Evolutionary conservation across 2,329 filamentous ascomycete species (phyloP), one percentile per base, ranked within the genome.

Genomic region (Botrytis sinoallii): DNA sequence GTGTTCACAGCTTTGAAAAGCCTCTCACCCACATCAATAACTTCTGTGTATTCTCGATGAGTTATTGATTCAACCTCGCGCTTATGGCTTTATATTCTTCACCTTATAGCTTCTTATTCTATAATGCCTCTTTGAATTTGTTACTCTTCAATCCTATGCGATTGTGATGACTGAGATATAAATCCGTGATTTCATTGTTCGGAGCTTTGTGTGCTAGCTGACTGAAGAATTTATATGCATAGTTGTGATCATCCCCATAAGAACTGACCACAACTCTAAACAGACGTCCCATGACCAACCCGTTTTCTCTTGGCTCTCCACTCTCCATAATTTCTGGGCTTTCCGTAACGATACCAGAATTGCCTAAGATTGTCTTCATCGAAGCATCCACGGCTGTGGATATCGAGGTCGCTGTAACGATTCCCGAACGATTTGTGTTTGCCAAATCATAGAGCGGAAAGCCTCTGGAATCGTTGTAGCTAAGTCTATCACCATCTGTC

Each of bases 31-130:
- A 44, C 59, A 20, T 55, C 9, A 6, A 71, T 38, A 4, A 72
- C 32, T 29, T 32, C 5, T n/a, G 6, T 20, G 52, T 57, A 42
- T 71, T 67, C 32, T 71, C 48, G 20, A 75, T 71, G 35, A 76
- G 67, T 48, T 70, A 63, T 6, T 40, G 35, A n/a, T 67, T 72
- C 16, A 74, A 40, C 1, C 4, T 6, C 25, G 22, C 35, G 6
- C 66, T 42, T 7, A 70, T 67, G 3, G 40, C 22, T 12, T 74
- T 70, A 25, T 75, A 73, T 5, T 68, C 73, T 29, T 76, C 61
- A 40, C 48, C 71, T 12, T 71, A 29, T 40, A 32, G 38, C 22
- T 42, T 68, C 22, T 35, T 42, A 0, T n/a, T 48, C 32, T 72
- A 38, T 18, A 71, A 44, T 4, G 9, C n/a, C 3, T 73, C 63